Percentiles rank a stretch among this genome's conserved stretches.
Conservation (phyloP, 2,329 filamentous ascomycete species). For the Raffaelea arxii region DNA sequence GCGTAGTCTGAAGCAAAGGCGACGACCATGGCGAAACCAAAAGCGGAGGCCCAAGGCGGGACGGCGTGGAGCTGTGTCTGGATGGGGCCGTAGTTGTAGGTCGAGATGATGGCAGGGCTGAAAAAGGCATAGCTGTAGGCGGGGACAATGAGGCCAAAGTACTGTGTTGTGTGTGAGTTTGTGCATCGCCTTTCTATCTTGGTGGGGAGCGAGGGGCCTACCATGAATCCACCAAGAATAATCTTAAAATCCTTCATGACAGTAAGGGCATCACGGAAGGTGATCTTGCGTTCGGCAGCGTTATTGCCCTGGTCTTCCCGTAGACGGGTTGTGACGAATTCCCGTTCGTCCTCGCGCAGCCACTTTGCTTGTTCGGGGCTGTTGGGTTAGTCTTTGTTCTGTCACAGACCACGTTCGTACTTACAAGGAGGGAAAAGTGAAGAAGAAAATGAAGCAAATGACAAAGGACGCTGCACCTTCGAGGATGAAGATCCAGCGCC, state of each 20-base stretch:
- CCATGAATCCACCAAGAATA: slow-evolving; percentile 66
- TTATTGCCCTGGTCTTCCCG: slow-evolving; percentile 59
- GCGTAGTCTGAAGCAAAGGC: slow-evolving; percentile 63
- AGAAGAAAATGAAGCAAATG: slow-evolving; percentile 54
- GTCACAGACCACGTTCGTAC: no score
- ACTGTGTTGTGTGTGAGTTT: slow-evolving; percentile 29
- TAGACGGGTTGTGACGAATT: slow-evolving; percentile 56
- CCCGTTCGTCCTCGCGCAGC: slow-evolving; percentile 59
- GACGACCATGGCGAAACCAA: slow-evolving; percentile 66
- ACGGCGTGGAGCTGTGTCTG: slow-evolving; percentile 49
- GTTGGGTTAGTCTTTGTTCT: slow-evolving; percentile 8
- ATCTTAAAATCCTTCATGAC: slow-evolving; percentile 69
- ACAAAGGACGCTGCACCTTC: slow-evolving; percentile 58
- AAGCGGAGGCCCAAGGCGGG: slow-evolving; percentile 57
- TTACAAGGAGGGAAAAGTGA: slow-evolving; percentile 59
- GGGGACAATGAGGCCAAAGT: slow-evolving; percentile 69
- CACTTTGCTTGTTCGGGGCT: slow-evolving; percentile 61
- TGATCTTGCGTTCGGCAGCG: slow-evolving; percentile 52
- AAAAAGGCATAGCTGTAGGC: slow-evolving; percentile 75
- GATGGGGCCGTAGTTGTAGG: slow-evolving; percentile 52
- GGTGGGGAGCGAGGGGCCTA: no score
- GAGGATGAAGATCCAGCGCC: slow-evolving; percentile 78
- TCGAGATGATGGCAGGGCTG: slow-evolving; percentile 59
- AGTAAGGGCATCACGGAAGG: slow-evolving; percentile 44
- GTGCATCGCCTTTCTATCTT: no score